Evolutionary conservation across 257 asterid species (phyloP), one percentile per base, ranked within the genome.

Genomic region (Primulina huaijiensis): DNA sequence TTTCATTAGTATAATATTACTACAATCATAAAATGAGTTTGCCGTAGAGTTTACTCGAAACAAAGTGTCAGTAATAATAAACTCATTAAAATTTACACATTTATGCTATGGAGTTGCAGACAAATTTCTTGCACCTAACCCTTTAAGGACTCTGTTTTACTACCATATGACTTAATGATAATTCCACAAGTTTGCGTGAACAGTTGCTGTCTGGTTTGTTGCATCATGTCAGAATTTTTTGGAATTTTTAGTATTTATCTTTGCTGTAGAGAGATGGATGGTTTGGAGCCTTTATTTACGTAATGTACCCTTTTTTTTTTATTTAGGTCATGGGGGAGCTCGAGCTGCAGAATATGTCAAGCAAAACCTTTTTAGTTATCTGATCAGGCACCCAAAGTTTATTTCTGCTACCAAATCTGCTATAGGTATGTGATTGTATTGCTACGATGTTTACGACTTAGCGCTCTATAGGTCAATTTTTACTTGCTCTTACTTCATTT

Each of bases 291-390:
- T 16, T 20, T 34, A 8, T 65, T 38, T 50, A 30, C 31, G 20
- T 35, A 25, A 6, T 33, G 52, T 58, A 12, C 69, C 33, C 37
- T 60, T 21, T 40, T 60, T 73, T 46, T 65, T 74, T 58, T 68
- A 63, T 68, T 72, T 50, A 90, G 96, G 97, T 55, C 97, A 88
- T 72, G 97, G 97, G 69, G 97, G 97, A 43, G 82, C 83, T 33
- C 81, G 87, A 80, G 86, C 96, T 58, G 95, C 96, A 23, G 90
- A 85, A 63, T 89, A 89, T 80, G 87, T 89, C 29, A 87, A 87
- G 87, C 82, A 82, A 64, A 83, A 89, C 73, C 96, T 89, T 73
- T 89, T 89, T 74, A 79, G 80, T 69, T 88, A 86, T 81, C 78
- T 90, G 63, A 80, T 79, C 59, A 74, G 87, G 81, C 97, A 90